Conservation (phyloP, 768 basidiomycete species). For the Amanita jacksonii region DNA sequence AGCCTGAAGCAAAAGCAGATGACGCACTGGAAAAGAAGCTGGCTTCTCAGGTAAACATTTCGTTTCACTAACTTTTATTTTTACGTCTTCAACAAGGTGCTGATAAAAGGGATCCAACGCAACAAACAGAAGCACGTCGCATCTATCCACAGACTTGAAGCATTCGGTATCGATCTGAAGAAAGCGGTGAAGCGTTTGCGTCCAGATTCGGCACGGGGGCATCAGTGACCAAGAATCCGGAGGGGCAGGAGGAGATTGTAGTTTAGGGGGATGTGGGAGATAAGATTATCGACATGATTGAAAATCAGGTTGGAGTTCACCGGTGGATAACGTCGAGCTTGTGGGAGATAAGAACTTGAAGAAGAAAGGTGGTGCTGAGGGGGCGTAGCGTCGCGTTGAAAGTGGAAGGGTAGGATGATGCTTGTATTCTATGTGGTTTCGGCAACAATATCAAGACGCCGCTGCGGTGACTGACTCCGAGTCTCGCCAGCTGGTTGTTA, state of each 20-base stretch:
- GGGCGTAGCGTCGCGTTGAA: no score
- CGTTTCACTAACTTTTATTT: neutral
- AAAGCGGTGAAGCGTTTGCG: slow-evolving; percentile 91
- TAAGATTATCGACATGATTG: slow-evolving; percentile 79
- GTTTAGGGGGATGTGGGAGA: slow-evolving; percentile 94
- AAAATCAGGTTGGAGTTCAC: slow-evolving; percentile 50
- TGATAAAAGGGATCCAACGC: slow-evolving; percentile 88
- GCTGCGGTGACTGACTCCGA: no score
- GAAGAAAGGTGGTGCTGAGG: no score
- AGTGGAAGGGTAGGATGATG: no score
- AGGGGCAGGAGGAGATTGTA: slow-evolving; percentile 90
- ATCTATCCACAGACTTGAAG: slow-evolving; percentile 81
- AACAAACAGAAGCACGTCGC: slow-evolving; percentile 95
- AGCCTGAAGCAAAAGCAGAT: slow-evolving; percentile 78
- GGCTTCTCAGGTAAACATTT: slow-evolving; percentile 33
- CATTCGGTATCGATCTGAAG: slow-evolving; percentile 90
- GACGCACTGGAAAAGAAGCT: slow-evolving; percentile 83
- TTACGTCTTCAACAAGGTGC: slow-evolving; percentile 37
- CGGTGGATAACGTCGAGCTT: slow-evolving; percentile 61
- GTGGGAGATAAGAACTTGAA: slow-evolving; percentile 83
- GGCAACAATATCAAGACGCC: no score
- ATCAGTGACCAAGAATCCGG: slow-evolving; percentile 84
- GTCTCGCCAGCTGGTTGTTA: no score
- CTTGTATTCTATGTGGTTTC: no score
- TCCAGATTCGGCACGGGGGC: slow-evolving; percentile 92